Percentiles rank a stretch among this genome's conserved stretches.
phyloP scores from a whole-genome alignment of 2,329 filamentous ascomycete species.

The Aspergillus eucalypticola region DNA sequence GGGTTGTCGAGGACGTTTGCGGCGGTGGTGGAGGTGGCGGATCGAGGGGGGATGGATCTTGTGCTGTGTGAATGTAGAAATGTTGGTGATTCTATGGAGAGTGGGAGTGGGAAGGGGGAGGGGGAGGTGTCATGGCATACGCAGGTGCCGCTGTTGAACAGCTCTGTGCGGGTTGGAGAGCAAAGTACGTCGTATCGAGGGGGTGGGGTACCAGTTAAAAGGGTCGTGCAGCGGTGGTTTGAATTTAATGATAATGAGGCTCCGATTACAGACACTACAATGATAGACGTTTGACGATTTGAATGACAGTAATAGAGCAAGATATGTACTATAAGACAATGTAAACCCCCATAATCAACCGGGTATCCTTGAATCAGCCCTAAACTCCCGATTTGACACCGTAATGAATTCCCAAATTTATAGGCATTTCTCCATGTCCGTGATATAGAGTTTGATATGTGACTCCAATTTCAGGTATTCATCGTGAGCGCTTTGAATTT shows the following conservation, averaged over 20 bases:
- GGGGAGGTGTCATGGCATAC: constrained; percentile 48
- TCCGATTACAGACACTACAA: not conserved
- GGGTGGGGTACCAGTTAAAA: constrained; percentile 58
- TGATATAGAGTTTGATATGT: constrained; percentile 96
- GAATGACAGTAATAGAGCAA: not conserved
- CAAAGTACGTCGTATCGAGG: constrained; percentile 55
- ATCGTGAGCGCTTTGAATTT: constrained; percentile 85
- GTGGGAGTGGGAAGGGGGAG: constrained; percentile 18
- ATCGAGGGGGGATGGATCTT: constrained; percentile 32
- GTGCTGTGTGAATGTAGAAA: constrained; percentile 45
- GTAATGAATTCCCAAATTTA: constrained; percentile 26
- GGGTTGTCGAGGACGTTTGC: constrained; percentile 49
- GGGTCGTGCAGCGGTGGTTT: constrained; percentile 68
- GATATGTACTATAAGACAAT: constrained; percentile 25
- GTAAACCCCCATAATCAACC: constrained; percentile 29
- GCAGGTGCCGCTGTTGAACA: constrained; percentile 63
- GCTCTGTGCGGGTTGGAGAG: constrained; percentile 52
- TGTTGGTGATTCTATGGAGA: constrained; percentile 29
- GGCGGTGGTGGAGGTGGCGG: constrained; percentile 40
- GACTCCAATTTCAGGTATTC: constrained; percentile 98
- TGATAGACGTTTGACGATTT: constrained; percentile 8
- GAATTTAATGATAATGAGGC: constrained; percentile 48
- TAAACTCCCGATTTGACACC: constrained; percentile 37
- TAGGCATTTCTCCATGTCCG: constrained; percentile 94
- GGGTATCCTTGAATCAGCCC: constrained; percentile 44